Conservation (phyloP, 441 rosid species). For the Brassica balearica region DNA sequence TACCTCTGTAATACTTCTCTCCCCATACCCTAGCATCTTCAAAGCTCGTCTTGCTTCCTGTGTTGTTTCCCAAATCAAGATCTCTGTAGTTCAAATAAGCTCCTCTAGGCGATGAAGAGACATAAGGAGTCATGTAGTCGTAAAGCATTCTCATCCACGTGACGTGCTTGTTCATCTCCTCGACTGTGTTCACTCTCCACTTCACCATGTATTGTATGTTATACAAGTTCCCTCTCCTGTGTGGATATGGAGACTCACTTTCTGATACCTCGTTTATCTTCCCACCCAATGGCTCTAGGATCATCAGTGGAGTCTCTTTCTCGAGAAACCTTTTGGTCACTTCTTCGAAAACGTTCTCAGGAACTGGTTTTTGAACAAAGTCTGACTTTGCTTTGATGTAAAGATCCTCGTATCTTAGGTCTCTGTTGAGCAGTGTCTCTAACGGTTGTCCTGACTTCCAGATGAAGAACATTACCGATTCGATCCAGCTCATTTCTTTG, state of each 20-base stretch:
- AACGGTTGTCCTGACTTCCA: constrained; percentile 44
- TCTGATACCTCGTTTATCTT: constrained; percentile 47
- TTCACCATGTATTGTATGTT: constrained; percentile 50
- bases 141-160: constrained; percentile 53
- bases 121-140: constrained; percentile 51
- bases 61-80: constrained; percentile 50
- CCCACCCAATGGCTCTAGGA: constrained; percentile 55
- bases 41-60: constrained; percentile 36
- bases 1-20: constrained; percentile 50
- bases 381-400: constrained; percentile 59
- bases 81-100: constrained; percentile 70
- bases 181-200: constrained; percentile 46
- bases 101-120: constrained; percentile 55
- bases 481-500: constrained; percentile 58
- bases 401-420: constrained; percentile 39
- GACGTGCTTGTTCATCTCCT: constrained; percentile 45
- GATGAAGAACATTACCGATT: constrained; percentile 48
- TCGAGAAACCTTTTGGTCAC: constrained; percentile 49
- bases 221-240: constrained; percentile 53
- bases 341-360: constrained; percentile 48
- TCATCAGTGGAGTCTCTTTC: constrained; percentile 45
- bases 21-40: constrained; percentile 56
- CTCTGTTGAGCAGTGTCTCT: constrained; percentile 48
- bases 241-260: constrained; percentile 54
- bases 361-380: constrained; percentile 50